Conservation (phyloP, 2,329 filamentous ascomycete genomes). For the Trichophaea hybrida region DNA sequence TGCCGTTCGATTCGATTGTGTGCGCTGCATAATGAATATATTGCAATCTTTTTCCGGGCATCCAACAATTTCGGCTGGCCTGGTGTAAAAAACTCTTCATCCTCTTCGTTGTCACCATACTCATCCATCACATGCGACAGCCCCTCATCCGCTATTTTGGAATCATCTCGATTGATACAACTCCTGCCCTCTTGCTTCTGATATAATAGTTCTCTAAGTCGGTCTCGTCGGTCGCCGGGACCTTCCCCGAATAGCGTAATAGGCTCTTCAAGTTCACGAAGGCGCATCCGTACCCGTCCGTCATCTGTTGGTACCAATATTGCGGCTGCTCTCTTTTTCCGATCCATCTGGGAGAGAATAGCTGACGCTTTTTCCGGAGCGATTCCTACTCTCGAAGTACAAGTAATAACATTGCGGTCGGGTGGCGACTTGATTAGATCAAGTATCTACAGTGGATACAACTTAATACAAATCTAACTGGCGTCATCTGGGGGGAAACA, state of each 20-base stretch:
- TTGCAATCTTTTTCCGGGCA: conserved; percentile 64
- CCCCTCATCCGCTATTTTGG: conserved; percentile 42
- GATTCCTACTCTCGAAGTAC: conserved; percentile 45
- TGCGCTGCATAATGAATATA: conserved; percentile 70
- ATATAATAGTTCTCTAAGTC: conserved; percentile 64
- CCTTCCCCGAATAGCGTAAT: conserved; percentile 91
- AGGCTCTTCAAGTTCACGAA: conserved; percentile 81
- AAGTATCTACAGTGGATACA: conserved; percentile 30
- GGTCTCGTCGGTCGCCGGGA: conserved; percentile 68
- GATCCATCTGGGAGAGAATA: conserved; percentile 74
- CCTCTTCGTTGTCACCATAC: conserved; percentile 50
- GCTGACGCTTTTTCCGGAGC: conserved; percentile 71
- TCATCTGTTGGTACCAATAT: conserved; percentile 93
- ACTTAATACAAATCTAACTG: conserved; percentile 29
- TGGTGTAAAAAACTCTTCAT: conserved; percentile 91
- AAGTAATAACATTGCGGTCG: conserved; percentile 74
- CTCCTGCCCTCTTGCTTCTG: conserved; percentile 36
- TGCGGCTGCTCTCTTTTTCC: conserved; percentile 74
- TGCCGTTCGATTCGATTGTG: conserved; percentile 63
- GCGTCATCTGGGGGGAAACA: conserved; percentile 28
- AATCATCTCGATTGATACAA: conserved; percentile 44
- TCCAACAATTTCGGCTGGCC: conserved; percentile 60
- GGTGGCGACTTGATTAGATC: conserved; percentile 49
- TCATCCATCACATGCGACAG: conserved; percentile 51
- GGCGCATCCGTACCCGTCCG: conserved; percentile 60